Conservation (phyloP, 345 rosid genomes). For the Populus davidiana region DNA sequence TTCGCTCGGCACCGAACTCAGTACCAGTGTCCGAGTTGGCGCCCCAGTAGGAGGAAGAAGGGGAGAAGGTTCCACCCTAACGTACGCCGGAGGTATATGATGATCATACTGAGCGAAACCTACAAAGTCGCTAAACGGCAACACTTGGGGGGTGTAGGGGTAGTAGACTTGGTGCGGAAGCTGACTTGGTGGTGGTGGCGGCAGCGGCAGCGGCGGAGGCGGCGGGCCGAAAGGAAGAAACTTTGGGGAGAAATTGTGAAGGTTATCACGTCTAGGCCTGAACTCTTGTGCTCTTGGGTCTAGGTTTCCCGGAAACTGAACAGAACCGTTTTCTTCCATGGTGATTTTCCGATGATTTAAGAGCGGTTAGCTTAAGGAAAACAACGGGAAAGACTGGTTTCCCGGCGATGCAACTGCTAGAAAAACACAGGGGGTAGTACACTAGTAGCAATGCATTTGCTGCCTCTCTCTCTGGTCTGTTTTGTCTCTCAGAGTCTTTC, state of each 20-base stretch:
- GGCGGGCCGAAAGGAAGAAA: slow-evolving; percentile 30
- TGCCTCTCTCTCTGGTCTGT: neutral
- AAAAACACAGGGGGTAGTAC: neutral
- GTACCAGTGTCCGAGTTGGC: slow-evolving; percentile 59
- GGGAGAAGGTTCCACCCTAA: slow-evolving; percentile 13
- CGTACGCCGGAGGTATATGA: slow-evolving; percentile 16
- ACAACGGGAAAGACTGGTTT: neutral
- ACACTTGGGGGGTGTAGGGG: slow-evolving; percentile 18
- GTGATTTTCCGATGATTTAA: neutral
- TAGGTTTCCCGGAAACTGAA: slow-evolving; percentile 38
- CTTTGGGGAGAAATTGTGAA: neutral
- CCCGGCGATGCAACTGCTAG: slow-evolving; percentile 8
- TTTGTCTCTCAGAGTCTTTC: neutral
- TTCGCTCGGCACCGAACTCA: slow-evolving; percentile 47
- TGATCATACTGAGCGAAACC: slow-evolving; percentile 11
- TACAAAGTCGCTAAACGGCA: slow-evolving; percentile 27
- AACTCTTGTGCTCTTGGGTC: slow-evolving; percentile 68
- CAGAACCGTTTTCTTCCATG: slow-evolving; percentile 46
- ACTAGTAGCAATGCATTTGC: neutral
- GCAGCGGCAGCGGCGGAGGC: slow-evolving; percentile 25
- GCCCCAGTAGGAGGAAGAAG: slow-evolving; percentile 38
- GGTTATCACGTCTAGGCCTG: slow-evolving; percentile 40
- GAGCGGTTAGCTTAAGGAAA: neutral
- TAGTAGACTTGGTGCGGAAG: slow-evolving; percentile 13
- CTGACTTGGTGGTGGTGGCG: slow-evolving; percentile 19